A percentile compares a stretch with the other conserved stretches of the same genome.
Conservation (phyloP, 352 stramenopile species). For the Thraustochytrium sp. region DNA sequence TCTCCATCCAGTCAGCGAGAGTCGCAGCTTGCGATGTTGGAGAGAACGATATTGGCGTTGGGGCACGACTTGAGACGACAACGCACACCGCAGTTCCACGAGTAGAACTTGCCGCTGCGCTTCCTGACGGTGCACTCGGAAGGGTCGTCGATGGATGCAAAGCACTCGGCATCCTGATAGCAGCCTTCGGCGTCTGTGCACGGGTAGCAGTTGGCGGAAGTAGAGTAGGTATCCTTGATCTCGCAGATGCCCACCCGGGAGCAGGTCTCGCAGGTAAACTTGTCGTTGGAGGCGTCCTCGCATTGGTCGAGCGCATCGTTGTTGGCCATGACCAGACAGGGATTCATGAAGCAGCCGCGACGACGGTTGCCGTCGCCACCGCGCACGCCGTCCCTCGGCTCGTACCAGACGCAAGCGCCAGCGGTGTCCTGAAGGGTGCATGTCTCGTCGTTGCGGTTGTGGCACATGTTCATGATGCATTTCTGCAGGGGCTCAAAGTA, state of each 20-base stretch:
- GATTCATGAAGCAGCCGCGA: not conserved
- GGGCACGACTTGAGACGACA: not conserved
- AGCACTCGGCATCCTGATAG: not conserved
- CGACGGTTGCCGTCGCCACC: not conserved
- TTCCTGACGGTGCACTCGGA: not conserved
- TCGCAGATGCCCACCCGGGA: not conserved
- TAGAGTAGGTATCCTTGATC: not conserved
- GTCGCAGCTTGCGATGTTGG: not conserved
- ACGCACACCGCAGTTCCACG: not conserved
- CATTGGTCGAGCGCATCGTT: not conserved
- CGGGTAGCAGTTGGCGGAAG: not conserved
- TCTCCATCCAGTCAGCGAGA: too few species aligned
- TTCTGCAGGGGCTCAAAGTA: constrained; percentile 11
- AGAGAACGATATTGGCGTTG: not conserved
- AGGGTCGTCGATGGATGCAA: not conserved
- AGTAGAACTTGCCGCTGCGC: not conserved
- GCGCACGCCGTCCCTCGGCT: not conserved
- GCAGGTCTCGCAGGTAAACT: not conserved
- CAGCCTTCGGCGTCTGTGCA: not conserved
- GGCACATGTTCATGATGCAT: constrained; percentile 5
- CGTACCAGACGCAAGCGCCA: constrained; percentile 16
- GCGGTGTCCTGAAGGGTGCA: constrained; percentile 25
- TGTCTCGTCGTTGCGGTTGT: not conserved
- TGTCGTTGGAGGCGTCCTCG: not conserved
- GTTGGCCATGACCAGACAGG: not conserved